Percentiles rank a stretch among this genome's conserved stretches.
phyloP scores from a whole-genome alignment of 208 protist species.

The Strigomonas oncopelti region DNA sequence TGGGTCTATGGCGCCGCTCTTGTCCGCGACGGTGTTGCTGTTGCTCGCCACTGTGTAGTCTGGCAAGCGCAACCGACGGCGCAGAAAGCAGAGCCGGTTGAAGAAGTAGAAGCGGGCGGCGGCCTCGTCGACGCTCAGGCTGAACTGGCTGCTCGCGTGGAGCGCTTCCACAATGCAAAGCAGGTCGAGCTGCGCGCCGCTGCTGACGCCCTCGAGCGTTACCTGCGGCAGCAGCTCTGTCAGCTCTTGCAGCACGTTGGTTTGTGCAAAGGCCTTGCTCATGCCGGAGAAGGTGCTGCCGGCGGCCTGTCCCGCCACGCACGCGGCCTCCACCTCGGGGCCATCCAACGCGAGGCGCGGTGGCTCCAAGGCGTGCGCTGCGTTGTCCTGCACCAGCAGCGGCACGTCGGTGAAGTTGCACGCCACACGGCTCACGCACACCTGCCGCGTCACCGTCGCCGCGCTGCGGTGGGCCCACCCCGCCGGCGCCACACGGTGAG shows the following conservation, averaged over 20 bases:
- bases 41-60: conserved; percentile 13
- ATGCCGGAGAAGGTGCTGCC: neutral
- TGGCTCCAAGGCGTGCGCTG: neutral
- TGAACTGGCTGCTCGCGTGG: conserved; percentile 31
- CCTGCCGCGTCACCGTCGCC: neutral
- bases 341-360: neutral
- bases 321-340: neutral
- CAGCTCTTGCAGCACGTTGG: conserved; percentile 36
- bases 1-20: conserved; percentile 20
- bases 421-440: neutral
- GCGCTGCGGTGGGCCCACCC: neutral
- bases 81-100: conserved; percentile 48
- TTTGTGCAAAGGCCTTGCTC: conserved; percentile 20
- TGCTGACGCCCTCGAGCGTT: conserved; percentile 47
- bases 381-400: neutral
- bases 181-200: conserved; percentile 54
- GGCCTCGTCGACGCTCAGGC: conserved; percentile 63
- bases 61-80: conserved; percentile 45
- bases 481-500: neutral
- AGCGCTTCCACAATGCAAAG: conserved; percentile 74
- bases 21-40: conserved; percentile 4
- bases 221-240: conserved; percentile 46
- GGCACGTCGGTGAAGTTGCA: neutral
- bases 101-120: conserved; percentile 75
- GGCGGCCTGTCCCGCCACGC: neutral